Conservation (phyloP, 257 asterid species). For the Sherardia arvensis region DNA sequence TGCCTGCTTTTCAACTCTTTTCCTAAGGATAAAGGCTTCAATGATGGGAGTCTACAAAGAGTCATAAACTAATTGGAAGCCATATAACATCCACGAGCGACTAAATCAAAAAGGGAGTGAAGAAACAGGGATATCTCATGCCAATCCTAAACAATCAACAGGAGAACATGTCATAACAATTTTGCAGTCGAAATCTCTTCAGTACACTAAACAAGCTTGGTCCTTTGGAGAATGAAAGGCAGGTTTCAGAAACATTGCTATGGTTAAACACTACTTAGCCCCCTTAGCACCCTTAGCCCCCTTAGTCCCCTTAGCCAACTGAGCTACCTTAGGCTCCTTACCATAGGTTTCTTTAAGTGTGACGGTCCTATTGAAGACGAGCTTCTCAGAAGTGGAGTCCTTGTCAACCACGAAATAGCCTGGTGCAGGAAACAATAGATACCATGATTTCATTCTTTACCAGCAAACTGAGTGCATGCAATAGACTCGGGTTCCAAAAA, state of each 20-base stretch:
- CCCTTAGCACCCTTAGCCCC: no score
- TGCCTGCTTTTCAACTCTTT: not conserved
- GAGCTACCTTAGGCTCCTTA: constrained; percentile 6
- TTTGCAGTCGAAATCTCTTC: not conserved
- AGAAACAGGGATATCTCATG: not conserved
- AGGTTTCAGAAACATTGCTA: not conserved
- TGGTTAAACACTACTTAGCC: not conserved
- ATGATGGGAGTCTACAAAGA: no score
- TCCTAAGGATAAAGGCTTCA: not conserved
- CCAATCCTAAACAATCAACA: not conserved
- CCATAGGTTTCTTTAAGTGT: constrained; percentile 11
- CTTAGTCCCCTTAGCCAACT: no score
- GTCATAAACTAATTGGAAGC: not conserved
- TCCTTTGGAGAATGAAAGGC: not conserved
- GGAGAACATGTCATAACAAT: not conserved
- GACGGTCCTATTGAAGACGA: constrained; percentile 15
- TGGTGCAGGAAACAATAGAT: not conserved
- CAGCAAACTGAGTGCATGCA: not conserved
- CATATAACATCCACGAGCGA: not conserved
- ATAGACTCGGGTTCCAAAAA: not conserved
- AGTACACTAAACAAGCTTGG: not conserved
- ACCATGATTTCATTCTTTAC: not conserved
- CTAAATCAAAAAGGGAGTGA: not conserved
- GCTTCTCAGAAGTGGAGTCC: constrained; percentile 14
- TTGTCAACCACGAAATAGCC: constrained; percentile 13